These are phyloP conservation scores for Solanum infundibuliforme DNA, from an alignment of 257 asterid species.

Conservation along the genomic window DNA sequence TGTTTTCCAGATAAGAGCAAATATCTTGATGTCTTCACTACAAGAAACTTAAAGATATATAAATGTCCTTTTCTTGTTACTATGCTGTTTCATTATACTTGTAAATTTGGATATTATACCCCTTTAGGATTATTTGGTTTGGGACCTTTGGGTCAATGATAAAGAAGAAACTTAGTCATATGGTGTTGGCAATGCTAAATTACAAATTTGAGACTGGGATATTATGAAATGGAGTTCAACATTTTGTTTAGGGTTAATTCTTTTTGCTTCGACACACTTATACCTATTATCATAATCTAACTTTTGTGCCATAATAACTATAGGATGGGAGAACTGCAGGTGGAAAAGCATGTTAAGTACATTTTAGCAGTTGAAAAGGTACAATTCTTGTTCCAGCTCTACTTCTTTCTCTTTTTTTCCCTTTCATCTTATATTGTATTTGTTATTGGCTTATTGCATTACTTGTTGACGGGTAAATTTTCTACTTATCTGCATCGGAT, in stretches of 20 bases:
- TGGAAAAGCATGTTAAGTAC: constrained; percentile 11
- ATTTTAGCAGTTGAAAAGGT: constrained; percentile 19
- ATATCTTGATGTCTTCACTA: not conserved
- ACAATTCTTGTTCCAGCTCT: not conserved
- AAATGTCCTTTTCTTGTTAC: not conserved
- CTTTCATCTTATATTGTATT: not conserved
- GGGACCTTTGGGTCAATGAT: not conserved
- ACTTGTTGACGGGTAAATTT: not conserved
- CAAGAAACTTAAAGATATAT: not conserved
- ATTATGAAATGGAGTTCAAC: not conserved
- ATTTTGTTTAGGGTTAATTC: not conserved
- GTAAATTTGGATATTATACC: not conserved
- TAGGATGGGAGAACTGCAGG: constrained; percentile 15
- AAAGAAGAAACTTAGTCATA: not conserved
- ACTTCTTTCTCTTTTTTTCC: not conserved
- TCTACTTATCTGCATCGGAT: not conserved
- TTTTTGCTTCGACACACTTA: not conserved
- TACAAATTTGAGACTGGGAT: not conserved
- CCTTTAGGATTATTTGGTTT: not conserved
- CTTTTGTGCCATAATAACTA: not conserved
- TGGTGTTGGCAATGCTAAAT: not conserved
- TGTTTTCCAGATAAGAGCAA: not conserved
- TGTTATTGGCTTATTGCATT: not conserved
- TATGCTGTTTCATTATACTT: not conserved
- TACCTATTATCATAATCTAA: not conserved